Conservation (phyloP, 2,329 filamentous ascomycete species). For the Neofusicoccum sp. region DNA sequence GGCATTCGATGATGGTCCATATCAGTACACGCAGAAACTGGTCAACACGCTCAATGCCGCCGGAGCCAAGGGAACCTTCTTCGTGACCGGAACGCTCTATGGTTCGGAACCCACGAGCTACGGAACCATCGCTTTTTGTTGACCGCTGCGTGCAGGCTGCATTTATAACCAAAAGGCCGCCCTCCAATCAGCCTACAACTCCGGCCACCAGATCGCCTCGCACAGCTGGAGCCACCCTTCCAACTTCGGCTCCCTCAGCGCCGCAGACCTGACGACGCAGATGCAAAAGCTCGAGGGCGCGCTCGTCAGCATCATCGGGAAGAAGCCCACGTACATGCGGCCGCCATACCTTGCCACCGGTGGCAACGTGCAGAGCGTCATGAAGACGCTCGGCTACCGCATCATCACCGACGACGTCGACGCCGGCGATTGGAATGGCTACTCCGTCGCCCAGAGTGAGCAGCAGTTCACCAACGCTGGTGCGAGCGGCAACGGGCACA, state of each 20-base stretch:
- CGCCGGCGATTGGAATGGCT: conserved; percentile 35
- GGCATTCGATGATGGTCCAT: conserved; percentile 38
- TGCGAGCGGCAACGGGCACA: conserved; percentile 35
- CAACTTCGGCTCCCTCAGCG: conserved; percentile 33
- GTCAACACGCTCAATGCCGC: conserved; percentile 31
- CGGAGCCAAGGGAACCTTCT: conserved; percentile 36
- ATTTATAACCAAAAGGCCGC: conserved; percentile 35
- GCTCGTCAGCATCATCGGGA: conserved; percentile 36
- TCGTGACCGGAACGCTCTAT: conserved; percentile 34
- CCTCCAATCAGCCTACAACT: conserved; percentile 32
- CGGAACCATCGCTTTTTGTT: background rate
- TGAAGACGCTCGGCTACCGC: conserved; percentile 36
- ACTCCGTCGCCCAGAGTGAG: conserved; percentile 33
- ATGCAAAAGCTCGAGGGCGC: conserved; percentile 36
- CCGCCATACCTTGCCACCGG: conserved; percentile 36
- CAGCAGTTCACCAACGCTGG: conserved; percentile 33
- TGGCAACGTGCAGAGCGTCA: conserved; percentile 31
- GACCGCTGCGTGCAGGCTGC: conserved; percentile 25
- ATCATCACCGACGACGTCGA: conserved; percentile 36
- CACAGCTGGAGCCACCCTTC: conserved; percentile 36
- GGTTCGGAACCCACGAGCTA: conserved; percentile 17
- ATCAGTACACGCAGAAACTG: conserved; percentile 35
- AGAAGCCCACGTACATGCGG: conserved; percentile 38
- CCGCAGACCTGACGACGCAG: conserved; percentile 30
- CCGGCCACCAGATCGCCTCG: conserved; percentile 37